Conservation (phyloP, 352 stramenopile species). For the Pythium aquatile region DNA sequence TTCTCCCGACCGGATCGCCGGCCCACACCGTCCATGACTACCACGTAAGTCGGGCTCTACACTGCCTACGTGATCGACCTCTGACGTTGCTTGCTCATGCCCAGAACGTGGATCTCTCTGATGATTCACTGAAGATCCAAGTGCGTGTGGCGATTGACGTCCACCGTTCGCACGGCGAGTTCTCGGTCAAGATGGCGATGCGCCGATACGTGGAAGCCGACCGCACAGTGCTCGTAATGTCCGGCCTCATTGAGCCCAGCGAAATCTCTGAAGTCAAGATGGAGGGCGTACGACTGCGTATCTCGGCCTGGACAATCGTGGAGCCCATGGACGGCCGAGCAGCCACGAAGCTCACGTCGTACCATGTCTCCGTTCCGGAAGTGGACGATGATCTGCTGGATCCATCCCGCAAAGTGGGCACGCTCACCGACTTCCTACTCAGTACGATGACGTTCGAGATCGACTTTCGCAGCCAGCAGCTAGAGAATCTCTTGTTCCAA, state of each 20-base stretch:
- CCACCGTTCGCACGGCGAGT: neutral
- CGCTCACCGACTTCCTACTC: conserved; percentile 22
- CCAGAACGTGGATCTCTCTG: conserved; percentile 5
- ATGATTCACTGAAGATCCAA: conserved; percentile 5
- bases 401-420: conserved; percentile 6
- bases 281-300: conserved; percentile 3
- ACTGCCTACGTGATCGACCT: too few species aligned
- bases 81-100: neutral
- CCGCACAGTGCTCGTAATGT: neutral
- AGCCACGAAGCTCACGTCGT: too few species aligned
- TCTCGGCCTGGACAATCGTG: too few species aligned
- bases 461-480: conserved; percentile 1
- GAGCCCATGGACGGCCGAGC: too few species aligned
- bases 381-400: neutral
- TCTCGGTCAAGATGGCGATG: neutral
- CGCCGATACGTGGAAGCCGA: neutral
- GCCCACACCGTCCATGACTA: neutral
- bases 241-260: neutral
- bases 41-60: neutral
- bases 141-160: neutral
- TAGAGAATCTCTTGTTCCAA: conserved; percentile 5
- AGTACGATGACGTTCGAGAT: conserved; percentile 1
- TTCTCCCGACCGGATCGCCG: neutral
- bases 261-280: conserved; percentile 10
- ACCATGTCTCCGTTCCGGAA: conserved; percentile 2